Evolutionary conservation across 305 asterid species (phyloP).

Genomic region (Rubia peregrina): DNA sequence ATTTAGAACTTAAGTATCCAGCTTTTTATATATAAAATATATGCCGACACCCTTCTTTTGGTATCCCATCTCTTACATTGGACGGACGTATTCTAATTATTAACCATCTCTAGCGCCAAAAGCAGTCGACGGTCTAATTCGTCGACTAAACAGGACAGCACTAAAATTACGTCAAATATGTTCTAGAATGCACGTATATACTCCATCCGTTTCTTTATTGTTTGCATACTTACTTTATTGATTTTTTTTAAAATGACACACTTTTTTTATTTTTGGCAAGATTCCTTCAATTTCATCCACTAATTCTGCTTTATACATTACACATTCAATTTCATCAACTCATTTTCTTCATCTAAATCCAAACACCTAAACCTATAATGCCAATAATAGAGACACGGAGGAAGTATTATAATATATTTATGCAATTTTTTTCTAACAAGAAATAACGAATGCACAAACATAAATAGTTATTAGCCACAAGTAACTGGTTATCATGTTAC

Average conservation of each 20-base stretch:
- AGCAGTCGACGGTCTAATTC: not conserved
- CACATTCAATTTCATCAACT: too few relatives aligned
- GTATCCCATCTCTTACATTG: not conserved
- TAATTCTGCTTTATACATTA: too few relatives aligned
- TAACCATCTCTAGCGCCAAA: not conserved
- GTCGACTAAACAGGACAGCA: not conserved
- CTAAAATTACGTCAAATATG: not conserved
- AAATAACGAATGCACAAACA: not conserved
- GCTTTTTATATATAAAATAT: not conserved
- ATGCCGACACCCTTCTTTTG: conserved; percentile 17
- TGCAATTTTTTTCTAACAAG: not conserved
- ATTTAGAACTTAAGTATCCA: not conserved
- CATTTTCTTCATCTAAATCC: too few relatives aligned
- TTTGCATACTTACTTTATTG: too few relatives aligned
- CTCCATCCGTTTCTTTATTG: too few relatives aligned
- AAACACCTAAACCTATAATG: too few relatives aligned
- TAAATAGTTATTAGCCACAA: not conserved
- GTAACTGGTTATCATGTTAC: not conserved
- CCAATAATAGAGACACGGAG: too few relatives aligned
- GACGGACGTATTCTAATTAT: not conserved
- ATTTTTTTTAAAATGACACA: too few relatives aligned
- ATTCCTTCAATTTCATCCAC: too few relatives aligned
- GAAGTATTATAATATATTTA: too few relatives aligned
- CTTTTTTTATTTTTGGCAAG: too few relatives aligned
- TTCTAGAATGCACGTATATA: not conserved